phyloP scores from a whole-genome alignment of 306 rosid genomes.

The Albizia julibrissin region DNA sequence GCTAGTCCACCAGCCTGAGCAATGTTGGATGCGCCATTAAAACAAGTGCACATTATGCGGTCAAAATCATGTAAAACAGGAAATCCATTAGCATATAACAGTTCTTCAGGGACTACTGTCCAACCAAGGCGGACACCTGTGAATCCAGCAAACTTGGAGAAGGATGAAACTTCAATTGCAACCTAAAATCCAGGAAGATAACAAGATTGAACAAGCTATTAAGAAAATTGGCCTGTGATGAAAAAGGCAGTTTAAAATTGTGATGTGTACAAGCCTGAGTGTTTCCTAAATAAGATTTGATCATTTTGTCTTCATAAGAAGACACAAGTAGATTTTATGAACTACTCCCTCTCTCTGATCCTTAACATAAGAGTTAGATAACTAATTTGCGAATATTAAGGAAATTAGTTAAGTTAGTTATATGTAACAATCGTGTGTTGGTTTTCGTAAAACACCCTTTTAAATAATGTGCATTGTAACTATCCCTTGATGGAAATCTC shows the following conservation, averaged over 20 bases:
- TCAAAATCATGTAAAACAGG: conserved; percentile 74
- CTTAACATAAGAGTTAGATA: too few relatives aligned
- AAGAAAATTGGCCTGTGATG: conserved; percentile 1
- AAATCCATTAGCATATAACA: conserved; percentile 67
- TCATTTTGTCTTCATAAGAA: neutral
- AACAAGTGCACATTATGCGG: conserved; percentile 83
- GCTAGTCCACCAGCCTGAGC: conserved; percentile 93
- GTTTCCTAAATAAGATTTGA: neutral
- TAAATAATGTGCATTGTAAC: too few relatives aligned
- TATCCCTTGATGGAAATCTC: too few relatives aligned
- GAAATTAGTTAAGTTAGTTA: too few relatives aligned
- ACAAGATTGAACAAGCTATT: neutral
- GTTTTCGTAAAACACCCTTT: too few relatives aligned
- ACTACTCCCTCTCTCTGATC: neutral
- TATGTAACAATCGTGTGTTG: too few relatives aligned
- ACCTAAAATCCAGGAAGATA: conserved; percentile 49
- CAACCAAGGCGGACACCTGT: conserved; percentile 92
- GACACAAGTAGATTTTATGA: neutral
- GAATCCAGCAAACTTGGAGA: conserved; percentile 92
- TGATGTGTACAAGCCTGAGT: neutral
- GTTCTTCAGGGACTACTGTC: conserved; percentile 86
- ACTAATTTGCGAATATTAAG: too few relatives aligned
- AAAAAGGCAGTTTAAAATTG: conserved; percentile 5
- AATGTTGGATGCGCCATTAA: conserved; percentile 85
- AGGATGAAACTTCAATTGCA: conserved; percentile 85